Percentiles rank a stretch among this genome's conserved stretches.
Conservation (phyloP, 2,329 filamentous ascomycete genomes). For the Escovopsis sp. region DNA sequence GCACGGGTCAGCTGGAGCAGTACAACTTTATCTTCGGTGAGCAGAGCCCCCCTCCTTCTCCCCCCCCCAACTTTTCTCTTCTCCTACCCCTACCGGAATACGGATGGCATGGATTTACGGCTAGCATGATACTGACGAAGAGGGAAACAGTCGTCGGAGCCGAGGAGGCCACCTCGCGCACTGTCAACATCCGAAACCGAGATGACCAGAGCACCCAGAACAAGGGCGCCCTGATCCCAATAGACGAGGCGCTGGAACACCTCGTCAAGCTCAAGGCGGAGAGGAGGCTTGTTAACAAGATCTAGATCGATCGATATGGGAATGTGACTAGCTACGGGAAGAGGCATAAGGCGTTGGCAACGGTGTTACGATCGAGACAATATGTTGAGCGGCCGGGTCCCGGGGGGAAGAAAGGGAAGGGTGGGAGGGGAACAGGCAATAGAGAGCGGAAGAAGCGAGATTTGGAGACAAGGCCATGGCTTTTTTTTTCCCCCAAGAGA, state of each 20-base stretch:
- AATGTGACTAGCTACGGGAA: no score
- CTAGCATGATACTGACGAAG: neutral
- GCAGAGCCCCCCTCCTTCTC: slow-evolving; percentile 10
- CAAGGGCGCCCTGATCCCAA: slow-evolving; percentile 42
- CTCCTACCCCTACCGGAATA: no score
- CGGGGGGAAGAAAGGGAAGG: no score
- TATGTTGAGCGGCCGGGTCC: no score
- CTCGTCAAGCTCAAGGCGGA: slow-evolving; percentile 37
- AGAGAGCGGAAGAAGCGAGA: no score
- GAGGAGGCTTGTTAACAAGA: slow-evolving; percentile 22
- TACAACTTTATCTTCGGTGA: slow-evolving; percentile 73
- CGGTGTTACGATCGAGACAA: no score
- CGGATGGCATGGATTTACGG: neutral
- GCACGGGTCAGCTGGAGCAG: slow-evolving; percentile 62
- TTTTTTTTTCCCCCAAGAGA: no score
- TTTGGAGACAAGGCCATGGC: no score
- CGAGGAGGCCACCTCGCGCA: slow-evolving; percentile 43
- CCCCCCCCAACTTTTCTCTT: neutral
- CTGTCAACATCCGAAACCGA: slow-evolving; percentile 49
- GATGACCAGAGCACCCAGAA: slow-evolving; percentile 48
- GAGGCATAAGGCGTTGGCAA: no score
- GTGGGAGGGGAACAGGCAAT: no score
- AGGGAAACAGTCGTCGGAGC: slow-evolving; percentile 41
- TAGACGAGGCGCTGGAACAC: slow-evolving; percentile 43
- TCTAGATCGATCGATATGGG: slow-evolving; percentile 9